Conservation (phyloP, 2,329 filamentous ascomycete species). For the Alternaria ventricosa region DNA sequence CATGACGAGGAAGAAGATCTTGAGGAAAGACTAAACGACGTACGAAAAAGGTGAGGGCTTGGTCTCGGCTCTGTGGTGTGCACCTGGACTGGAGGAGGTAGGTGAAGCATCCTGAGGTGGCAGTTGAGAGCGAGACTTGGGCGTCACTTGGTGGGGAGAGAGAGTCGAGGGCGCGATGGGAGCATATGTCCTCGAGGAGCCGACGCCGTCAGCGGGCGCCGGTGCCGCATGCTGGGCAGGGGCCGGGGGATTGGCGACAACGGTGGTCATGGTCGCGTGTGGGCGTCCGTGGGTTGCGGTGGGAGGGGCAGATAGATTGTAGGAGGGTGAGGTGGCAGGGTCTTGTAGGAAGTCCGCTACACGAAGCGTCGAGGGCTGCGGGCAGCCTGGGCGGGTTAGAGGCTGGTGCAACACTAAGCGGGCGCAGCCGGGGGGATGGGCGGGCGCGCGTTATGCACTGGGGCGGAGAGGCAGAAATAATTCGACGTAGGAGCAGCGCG, state of each 20-base stretch:
- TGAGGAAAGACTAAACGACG: constrained; percentile 44
- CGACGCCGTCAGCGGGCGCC: constrained; percentile 43
- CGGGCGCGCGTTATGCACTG: constrained; percentile 2
- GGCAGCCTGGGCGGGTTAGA: constrained; percentile 36
- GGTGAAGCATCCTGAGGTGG: constrained; percentile 49
- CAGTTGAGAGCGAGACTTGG: constrained; percentile 46
- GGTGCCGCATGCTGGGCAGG: constrained; percentile 48
- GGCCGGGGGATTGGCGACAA: constrained; percentile 53
- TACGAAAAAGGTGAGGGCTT: constrained; percentile 62
- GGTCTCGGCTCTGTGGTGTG: constrained; percentile 53
- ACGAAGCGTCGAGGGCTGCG: constrained; percentile 43
- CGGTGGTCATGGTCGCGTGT: constrained; percentile 54
- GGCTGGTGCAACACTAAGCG: constrained; percentile 30
- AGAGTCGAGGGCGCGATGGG: constrained; percentile 53
- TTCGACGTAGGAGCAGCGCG: constrained; percentile 7
- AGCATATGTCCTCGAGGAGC: constrained; percentile 52
- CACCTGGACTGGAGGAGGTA: constrained; percentile 48
- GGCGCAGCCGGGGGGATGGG: constrained; percentile 7
- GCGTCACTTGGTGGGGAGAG: constrained; percentile 48
- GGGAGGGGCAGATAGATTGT: constrained; percentile 37
- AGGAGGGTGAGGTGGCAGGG: constrained; percentile 42
- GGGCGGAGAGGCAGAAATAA: constrained; percentile 8
- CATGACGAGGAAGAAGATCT: constrained; percentile 34
- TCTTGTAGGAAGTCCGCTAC: constrained; percentile 43
- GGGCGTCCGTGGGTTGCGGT: constrained; percentile 20